A percentile compares a stretch with the other conserved stretches of the same genome.
phyloP scores from a whole-genome alignment of 1,284 basidiomycete species.

The Singerocomus rubriflavus region DNA sequence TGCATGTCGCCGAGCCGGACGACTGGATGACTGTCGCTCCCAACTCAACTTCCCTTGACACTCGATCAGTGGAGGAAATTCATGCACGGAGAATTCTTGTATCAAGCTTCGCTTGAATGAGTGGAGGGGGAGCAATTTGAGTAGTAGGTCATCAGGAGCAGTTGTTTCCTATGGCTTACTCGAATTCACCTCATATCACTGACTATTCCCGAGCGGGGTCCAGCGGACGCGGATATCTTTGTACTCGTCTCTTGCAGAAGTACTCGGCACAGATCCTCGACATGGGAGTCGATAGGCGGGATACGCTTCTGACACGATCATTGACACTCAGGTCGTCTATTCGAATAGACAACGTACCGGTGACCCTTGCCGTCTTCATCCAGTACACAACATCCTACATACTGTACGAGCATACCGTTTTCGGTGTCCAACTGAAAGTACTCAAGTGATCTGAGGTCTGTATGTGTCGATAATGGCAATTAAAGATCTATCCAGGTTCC shows the following conservation, averaged over 20 bases:
- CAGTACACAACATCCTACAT: conserved; percentile 28
- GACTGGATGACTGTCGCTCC: too few species aligned
- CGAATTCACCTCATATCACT: conserved; percentile 16
- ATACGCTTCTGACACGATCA: conserved; percentile 3
- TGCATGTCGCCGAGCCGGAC: too few species aligned
- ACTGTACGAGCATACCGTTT: conserved; percentile 6
- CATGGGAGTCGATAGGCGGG: conserved; percentile 3
- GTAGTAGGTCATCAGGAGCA: background rate
- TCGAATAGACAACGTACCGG: conserved; percentile 13
- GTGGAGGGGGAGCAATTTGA: too few species aligned
- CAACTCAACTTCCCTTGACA: too few species aligned
- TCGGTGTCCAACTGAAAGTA: conserved; percentile 8
- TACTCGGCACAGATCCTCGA: conserved; percentile 16
- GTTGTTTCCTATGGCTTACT: conserved; percentile 10
- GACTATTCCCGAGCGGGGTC: conserved; percentile 20
- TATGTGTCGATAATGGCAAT: conserved; percentile 2
- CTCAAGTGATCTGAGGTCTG: background rate
- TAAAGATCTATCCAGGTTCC: conserved; percentile 1
- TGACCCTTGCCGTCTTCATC: conserved; percentile 30
- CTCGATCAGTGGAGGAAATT: too few species aligned
- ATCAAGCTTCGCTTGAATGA: too few species aligned
- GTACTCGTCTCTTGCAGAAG: conserved; percentile 27
- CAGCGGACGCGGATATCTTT: conserved; percentile 19
- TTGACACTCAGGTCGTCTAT: conserved; percentile 19
- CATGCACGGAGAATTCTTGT: too few species aligned